A percentile compares a stretch with the other conserved stretches of the same genome.
Evolutionary conservation across 2,329 filamentous ascomycete genomes (phyloP).

Genomic region (Talaromyces sp.): DNA sequence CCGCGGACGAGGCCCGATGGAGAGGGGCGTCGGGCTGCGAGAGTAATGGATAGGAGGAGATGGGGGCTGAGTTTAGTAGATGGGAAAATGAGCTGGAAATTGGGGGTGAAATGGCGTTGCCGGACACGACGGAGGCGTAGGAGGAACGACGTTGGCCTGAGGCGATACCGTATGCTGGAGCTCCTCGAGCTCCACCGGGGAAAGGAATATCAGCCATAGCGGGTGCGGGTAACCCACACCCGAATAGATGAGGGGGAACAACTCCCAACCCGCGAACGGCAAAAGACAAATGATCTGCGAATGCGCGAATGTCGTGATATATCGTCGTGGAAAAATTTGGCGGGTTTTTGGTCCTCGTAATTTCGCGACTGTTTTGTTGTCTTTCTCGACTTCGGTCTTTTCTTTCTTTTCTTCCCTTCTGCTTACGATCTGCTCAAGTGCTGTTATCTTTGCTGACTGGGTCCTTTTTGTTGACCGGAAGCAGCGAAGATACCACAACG

Average conservation of each 20-base stretch:
- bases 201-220: slow-evolving; percentile 50
- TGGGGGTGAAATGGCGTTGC: slow-evolving; percentile 46
- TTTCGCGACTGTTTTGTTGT: neutral
- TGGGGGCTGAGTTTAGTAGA: slow-evolving; percentile 51
- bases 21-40: slow-evolving; percentile 37
- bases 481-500: slow-evolving; percentile 15
- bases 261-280: neutral
- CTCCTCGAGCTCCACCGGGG: slow-evolving; percentile 44
- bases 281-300: neutral
- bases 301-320: too few relatives aligned
- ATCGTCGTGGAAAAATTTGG: too few relatives aligned
- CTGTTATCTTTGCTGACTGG: slow-evolving; percentile 12
- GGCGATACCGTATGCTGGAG: slow-evolving; percentile 40
- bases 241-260: slow-evolving; percentile 7
- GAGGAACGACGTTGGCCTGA: slow-evolving; percentile 58
- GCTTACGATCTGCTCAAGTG: neutral
- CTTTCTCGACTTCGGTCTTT: neutral
- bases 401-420: neutral
- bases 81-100: slow-evolving; percentile 56
- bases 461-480: slow-evolving; percentile 26
- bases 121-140: slow-evolving; percentile 64
- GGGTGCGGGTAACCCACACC: slow-evolving; percentile 26
- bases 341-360: too few relatives aligned
- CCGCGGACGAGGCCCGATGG: slow-evolving; percentile 39
- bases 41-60: slow-evolving; percentile 40